Conservation (phyloP, 768 basidiomycete species). For the Suillus americanus region DNA sequence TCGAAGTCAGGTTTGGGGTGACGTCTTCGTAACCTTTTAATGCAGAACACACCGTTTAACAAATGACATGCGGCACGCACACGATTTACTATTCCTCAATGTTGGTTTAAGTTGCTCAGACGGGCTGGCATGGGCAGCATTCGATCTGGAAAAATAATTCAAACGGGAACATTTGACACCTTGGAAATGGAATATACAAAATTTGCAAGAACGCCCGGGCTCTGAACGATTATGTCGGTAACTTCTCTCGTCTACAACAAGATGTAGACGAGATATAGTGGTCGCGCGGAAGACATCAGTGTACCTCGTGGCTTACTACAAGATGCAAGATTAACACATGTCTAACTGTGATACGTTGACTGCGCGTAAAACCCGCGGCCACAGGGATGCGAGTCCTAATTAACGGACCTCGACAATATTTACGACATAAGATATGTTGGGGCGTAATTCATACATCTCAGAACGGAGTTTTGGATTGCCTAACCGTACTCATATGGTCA, state of each 20-base stretch:
- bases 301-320: slow-evolving; percentile 9
- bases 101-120: too few species aligned
- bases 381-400: slow-evolving; percentile 14
- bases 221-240: slow-evolving; percentile 10
- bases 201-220: slow-evolving; percentile 1
- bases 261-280: slow-evolving; percentile 10
- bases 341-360: slow-evolving; percentile 6
- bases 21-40: not conserved
- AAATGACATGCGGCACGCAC: not conserved
- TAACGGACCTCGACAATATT: not conserved
- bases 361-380: slow-evolving; percentile 26
- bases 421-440: slow-evolving; percentile 6
- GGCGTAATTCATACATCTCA: not conserved
- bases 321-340: slow-evolving; percentile 3
- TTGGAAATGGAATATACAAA: not conserved
- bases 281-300: slow-evolving; percentile 8
- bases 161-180: not conserved
- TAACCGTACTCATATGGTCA: not conserved
- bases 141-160: not conserved
- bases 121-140: not conserved
- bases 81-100: not conserved
- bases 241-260: slow-evolving; percentile 12
- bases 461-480: slow-evolving; percentile 9
- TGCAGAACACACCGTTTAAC: not conserved
- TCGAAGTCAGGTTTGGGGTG: not conserved